Evolutionary conservation across 495 filamentous ascomycete genomes (phyloP).

Genomic region (Aspergillus saccharolyticus): DNA sequence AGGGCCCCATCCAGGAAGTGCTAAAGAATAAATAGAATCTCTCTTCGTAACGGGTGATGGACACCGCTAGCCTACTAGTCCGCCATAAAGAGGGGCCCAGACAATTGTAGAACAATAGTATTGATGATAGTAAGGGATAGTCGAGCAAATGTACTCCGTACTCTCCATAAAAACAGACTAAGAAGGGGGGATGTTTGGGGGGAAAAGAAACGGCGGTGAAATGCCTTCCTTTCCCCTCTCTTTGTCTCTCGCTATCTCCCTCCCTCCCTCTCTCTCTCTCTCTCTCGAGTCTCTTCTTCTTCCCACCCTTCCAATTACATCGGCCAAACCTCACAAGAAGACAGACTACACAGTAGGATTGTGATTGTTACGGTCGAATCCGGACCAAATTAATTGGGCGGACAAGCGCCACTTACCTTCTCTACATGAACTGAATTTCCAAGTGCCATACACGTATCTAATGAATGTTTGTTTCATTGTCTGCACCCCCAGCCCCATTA

Average conservation of each 20-base stretch:
- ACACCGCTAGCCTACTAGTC: neutral
- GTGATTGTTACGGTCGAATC: neutral
- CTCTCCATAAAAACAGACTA: no score
- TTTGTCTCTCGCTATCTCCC: no score
- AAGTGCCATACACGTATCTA: neutral
- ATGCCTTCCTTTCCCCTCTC: neutral
- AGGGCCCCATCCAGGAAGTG: neutral
- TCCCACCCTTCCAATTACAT: no score
- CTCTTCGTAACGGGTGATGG: neutral
- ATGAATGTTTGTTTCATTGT: neutral
- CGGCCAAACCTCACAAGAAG: neutral
- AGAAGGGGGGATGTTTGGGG: no score
- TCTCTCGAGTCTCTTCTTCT: neutral
- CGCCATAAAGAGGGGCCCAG: neutral
- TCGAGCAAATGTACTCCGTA: neutral
- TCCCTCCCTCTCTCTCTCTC: no score
- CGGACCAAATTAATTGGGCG: neutral
- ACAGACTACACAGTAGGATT: neutral
- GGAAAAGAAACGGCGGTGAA: neutral
- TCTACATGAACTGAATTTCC: neutral
- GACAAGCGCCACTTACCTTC: neutral
- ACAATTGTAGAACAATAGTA: neutral
- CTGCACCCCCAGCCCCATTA: neutral
- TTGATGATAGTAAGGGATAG: neutral
- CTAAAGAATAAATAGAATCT: neutral